Conservation (phyloP, 805 yeast species). For the Kurtzmaniella fragi region DNA sequence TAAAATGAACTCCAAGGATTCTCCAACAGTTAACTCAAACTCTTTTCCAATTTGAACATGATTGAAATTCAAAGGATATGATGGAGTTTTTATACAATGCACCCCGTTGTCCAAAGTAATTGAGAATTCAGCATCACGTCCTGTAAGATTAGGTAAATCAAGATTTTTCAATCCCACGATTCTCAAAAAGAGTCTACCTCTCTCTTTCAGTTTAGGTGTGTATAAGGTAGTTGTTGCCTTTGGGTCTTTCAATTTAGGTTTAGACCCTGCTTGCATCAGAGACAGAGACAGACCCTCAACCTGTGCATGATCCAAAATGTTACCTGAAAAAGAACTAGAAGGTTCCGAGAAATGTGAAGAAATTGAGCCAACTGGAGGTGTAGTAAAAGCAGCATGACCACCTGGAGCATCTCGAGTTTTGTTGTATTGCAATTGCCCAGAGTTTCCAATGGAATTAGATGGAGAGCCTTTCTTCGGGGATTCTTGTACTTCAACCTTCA, state of each 20-base stretch:
- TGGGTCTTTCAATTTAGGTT: not conserved
- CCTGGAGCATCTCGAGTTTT: too few relatives aligned
- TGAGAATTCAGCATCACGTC: conserved; percentile 45
- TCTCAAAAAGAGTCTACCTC: conserved; percentile 53
- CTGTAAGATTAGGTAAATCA: conserved; percentile 41
- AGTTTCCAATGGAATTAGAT: not conserved
- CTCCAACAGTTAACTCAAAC: conserved; percentile 68
- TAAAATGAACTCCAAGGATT: conserved; percentile 56
- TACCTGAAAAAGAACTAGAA: conserved; percentile 10
- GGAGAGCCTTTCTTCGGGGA: not conserved
- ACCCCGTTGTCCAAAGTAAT: conserved; percentile 73
- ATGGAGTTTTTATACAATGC: conserved; percentile 67
- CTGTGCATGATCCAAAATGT: conserved; percentile 5
- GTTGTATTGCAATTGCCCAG: too few relatives aligned
- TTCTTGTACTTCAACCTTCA: conserved; percentile 18
- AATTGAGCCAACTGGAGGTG: too few relatives aligned
- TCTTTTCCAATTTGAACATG: conserved; percentile 56
- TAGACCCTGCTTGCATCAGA: too few relatives aligned
- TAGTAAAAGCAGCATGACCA: too few relatives aligned
- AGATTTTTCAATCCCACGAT: conserved; percentile 43
- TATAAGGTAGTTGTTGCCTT: not conserved
- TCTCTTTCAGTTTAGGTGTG: conserved; percentile 18
- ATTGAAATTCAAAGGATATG: conserved; percentile 31
- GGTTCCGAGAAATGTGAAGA: conserved; percentile 3
- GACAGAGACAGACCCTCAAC: too few relatives aligned